These are phyloP conservation scores for Candida labiduridarum DNA, from an alignment of 1,139 yeast genomes.

Conservation along the genomic window DNA sequence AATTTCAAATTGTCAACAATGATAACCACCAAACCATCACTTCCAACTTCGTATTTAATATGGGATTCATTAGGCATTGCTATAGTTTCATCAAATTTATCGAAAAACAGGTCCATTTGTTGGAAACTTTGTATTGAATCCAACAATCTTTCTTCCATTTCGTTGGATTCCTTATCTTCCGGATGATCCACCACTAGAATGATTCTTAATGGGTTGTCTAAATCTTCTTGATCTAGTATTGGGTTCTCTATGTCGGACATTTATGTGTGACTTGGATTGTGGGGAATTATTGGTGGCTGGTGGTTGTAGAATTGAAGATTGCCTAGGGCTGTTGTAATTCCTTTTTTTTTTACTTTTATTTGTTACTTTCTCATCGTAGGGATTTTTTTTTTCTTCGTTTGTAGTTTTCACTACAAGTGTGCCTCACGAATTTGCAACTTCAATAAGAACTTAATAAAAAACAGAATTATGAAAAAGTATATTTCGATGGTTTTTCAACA, in stretches of 20 bases:
- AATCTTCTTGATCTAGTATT: constrained; percentile 24
- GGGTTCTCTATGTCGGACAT: constrained; percentile 16
- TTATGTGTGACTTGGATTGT: too few species aligned
- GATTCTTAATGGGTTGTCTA: constrained; percentile 48
- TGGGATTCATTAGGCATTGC: constrained; percentile 70
- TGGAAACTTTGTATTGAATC: constrained; percentile 49
- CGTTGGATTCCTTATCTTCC: constrained; percentile 28
- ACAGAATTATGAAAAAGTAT: background rate
- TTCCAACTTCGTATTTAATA: constrained; percentile 70
- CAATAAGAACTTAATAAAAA: background rate
- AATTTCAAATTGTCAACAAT: constrained; percentile 46
- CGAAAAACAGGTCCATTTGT: constrained; percentile 61
- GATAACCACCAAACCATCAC: constrained; percentile 69
- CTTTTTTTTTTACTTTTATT: background rate
- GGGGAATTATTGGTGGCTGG: too few species aligned
- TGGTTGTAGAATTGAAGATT: too few species aligned
- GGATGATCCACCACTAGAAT: constrained; percentile 40
- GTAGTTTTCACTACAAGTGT: background rate
- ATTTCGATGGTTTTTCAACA: background rate
- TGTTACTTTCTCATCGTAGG: constrained; percentile 7
- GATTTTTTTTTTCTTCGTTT: background rate
- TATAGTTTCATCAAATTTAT: constrained; percentile 58
- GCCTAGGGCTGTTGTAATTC: background rate
- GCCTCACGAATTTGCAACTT: background rate
- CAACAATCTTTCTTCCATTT: constrained; percentile 54